Base-by-base conservation (phyloP, 768 basidiomycete genomes). In the Macrolepiota dolichaula region DNA sequence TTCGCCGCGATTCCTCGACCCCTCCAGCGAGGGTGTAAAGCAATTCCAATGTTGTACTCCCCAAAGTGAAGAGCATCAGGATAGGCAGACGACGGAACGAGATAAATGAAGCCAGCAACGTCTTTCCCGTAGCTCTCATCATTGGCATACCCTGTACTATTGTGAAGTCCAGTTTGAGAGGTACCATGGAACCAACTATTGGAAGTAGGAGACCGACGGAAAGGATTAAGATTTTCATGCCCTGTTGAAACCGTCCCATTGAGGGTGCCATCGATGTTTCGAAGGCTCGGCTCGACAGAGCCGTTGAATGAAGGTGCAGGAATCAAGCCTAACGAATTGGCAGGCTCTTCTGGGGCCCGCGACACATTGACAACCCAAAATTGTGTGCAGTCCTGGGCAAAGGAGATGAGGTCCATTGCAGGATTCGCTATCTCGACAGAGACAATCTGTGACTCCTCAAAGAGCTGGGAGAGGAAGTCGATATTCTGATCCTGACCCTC, bases 1-100 rank as follows among this genome's bases (percentile, higher is more conserved):
- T 79, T 73, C 27, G 72, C 71, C 3, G 80, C 85, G 38, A 77
- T 77, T 5, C 84, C 83, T 29, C 72, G 67, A 2, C 72, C 67
- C 12, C 77, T 79, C 63, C 75, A 69, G 7, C 57, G 57, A 1
- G 74, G 65, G 11, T 70, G 63, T 29, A 89, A 63, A 56, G 83
- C 74, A 64, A 91, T 71, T 11, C 87, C 88, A 35, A 90, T 72
- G 63, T 77, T 83, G 22, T 82, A 76, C 68, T 89, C 85, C 3
- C 73, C 68, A 29, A 64, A 65, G 25, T 71, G 71, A 29, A 79
- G 62, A 0, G 73, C 72, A 60, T 74, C 73, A 24, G 66, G 62
- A 19, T 67, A 62, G 15, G 62, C 62, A 32, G 72, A 71, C 1
- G 76, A 71, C 4, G 67, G 66, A 13, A 65, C 68, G 27, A 83